These are phyloP conservation scores for Penicillium sp. DNA, from an alignment of 2,329 filamentous ascomycete species.

Conservation along the genomic window DNA sequence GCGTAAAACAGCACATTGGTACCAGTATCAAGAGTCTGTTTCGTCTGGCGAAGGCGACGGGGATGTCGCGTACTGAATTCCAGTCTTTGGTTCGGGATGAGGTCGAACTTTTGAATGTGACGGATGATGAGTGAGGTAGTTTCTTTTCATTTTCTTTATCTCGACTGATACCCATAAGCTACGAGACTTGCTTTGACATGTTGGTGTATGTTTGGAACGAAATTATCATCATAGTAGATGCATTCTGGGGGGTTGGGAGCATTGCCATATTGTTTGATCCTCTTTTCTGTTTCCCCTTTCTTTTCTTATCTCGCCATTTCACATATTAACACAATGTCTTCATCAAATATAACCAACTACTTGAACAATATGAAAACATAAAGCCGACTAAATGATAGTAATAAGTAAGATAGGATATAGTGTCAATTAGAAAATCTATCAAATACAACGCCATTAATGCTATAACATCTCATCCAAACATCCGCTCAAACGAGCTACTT, in stretches of 20 bases:
- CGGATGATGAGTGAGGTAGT: constrained; percentile 52
- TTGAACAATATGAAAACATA: no score
- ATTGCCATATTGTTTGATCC: neutral
- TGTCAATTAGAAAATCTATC: no score
- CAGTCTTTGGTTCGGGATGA: constrained; percentile 63
- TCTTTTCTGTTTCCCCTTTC: neutral
- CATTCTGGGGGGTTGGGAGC: constrained; percentile 12
- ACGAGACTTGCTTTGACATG: constrained; percentile 16
- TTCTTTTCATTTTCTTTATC: constrained; percentile 8
- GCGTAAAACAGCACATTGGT: constrained; percentile 66
- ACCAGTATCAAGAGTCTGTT: constrained; percentile 68
- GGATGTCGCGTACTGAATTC: constrained; percentile 64
- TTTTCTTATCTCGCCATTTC: neutral
- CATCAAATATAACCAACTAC: no score
- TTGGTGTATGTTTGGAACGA: constrained; percentile 13
- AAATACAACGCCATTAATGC: no score
- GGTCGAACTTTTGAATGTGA: constrained; percentile 60
- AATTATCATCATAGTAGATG: constrained; percentile 8
- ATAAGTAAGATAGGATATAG: no score
- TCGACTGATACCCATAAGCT: constrained; percentile 29
- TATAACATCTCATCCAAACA: no score
- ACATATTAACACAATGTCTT: no score
- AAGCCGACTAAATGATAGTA: no score
- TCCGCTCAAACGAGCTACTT: no score
- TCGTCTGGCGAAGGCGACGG: constrained; percentile 61